phyloP scores from a whole-genome alignment of 306 rosid species.

The Prunus fruticosa region DNA sequence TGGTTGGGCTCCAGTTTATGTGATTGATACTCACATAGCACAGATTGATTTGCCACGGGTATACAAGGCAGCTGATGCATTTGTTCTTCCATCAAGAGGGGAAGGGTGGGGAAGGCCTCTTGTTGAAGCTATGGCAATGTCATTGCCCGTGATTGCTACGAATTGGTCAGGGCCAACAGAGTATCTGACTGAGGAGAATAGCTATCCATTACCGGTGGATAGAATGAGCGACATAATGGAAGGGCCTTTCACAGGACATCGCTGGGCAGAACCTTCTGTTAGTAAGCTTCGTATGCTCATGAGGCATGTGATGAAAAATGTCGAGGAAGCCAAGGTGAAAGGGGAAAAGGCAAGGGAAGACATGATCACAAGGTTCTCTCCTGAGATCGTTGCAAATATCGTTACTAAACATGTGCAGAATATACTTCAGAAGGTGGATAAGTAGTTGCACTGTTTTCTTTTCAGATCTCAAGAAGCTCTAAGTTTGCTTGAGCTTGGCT shows the following conservation, averaged over 20 bases:
- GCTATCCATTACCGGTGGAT: constrained; percentile 64
- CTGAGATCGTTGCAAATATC: constrained; percentile 58
- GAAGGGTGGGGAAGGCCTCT: constrained; percentile 95
- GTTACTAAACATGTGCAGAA: constrained; percentile 41
- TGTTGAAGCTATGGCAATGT: constrained; percentile 92
- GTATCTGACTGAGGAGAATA: constrained; percentile 61
- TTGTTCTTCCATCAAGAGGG: constrained; percentile 84
- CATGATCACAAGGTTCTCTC: constrained; percentile 63
- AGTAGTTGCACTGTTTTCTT: constrained; percentile 8
- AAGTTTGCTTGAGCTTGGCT: background rate
- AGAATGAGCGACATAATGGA: constrained; percentile 67
- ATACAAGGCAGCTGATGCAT: constrained; percentile 74
- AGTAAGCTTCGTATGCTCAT: constrained; percentile 48
- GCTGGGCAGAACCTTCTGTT: constrained; percentile 84
- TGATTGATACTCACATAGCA: constrained; percentile 66
- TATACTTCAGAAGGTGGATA: constrained; percentile 26
- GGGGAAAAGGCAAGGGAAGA: constrained; percentile 68
- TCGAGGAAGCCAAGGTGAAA: constrained; percentile 52
- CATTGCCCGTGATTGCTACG: constrained; percentile 70
- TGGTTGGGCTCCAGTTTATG: constrained; percentile 72
- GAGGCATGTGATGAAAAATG: constrained; percentile 52
- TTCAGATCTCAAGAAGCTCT: background rate
- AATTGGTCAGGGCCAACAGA: constrained; percentile 94
- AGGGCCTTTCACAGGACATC: constrained; percentile 81
- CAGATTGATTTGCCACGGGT: constrained; percentile 58